Evolutionary conservation across 1,284 basidiomycete species (phyloP), one percentile per base, ranked within the genome.

Genomic region (Violaceomyces palustris): DNA sequence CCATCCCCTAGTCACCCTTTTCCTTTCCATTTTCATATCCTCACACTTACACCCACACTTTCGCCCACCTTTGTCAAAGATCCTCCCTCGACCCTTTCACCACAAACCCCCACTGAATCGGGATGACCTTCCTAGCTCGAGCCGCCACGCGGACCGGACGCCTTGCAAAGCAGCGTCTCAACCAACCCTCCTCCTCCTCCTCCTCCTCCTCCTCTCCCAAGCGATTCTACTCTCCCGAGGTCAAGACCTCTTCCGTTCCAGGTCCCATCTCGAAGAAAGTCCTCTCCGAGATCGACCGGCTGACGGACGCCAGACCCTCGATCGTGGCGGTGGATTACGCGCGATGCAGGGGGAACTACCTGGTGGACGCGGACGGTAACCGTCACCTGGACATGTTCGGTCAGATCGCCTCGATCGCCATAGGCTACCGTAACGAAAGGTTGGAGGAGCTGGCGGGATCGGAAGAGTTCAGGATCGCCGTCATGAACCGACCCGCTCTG

Each of bases 301-400:
- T 77, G 43, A 75, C 77, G 47, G 76, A 77, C 45, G 51, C 67
- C 23, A 66, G 76, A 27, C 75, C 76, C 2, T 74, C 76, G 45
- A 64, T 72, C 24, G 60, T 78, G 25, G 74, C 76, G 19, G 71
- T 65, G 41, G 74, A 77, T 57, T 77, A 76, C 40, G 61, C 65
- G 38, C 71, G 63, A 54, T 67, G 55, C 17, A 52, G 48, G 18
- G 70, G 64, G 33, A 67, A 67, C 42, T 80, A 77, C 67, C 63
- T 81, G 30, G 75, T 76, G 36, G 79, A 81, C 48, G 79, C 76
- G 2, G 79, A 81, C 55, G 78, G 77, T 18, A 81, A 81, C 66
- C 64, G 65, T 26, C 59, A 78, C 10, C 75, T 81, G 38, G 79
- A 81, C 47, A 77, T 80, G 29, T 80, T 79, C 61, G 77, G 77